Conservation (phyloP, 1,284 basidiomycete genomes). For the Fomitopsis schrenkii region DNA sequence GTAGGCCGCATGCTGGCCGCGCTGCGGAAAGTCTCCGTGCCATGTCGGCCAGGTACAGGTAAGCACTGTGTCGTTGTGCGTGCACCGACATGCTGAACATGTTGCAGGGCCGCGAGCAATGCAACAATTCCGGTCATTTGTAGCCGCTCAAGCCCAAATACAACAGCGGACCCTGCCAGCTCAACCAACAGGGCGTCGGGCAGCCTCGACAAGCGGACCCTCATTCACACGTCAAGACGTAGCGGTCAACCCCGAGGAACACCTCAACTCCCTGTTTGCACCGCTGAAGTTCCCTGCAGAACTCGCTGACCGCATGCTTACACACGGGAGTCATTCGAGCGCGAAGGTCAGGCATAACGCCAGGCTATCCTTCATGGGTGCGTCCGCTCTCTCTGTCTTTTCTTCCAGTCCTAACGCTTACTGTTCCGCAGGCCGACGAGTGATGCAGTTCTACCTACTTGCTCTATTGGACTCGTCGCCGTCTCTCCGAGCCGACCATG, state of each 20-base stretch:
- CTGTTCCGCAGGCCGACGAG: conserved; percentile 57
- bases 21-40: neutral
- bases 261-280: conserved; percentile 48
- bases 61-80: neutral
- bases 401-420: conserved; percentile 1
- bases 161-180: neutral
- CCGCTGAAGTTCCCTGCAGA: conserved; percentile 66
- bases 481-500: conserved; percentile 37
- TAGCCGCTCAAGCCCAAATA: neutral
- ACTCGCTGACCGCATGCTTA: conserved; percentile 66
- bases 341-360: conserved; percentile 66
- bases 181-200: neutral
- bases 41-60: neutral
- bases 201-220: neutral
- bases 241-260: neutral
- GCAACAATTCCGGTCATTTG: neutral
- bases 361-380: conserved; percentile 64
- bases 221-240: neutral
- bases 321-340: conserved; percentile 67
- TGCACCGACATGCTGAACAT: neutral
- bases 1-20: neutral
- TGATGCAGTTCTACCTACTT: conserved; percentile 66
- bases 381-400: neutral
- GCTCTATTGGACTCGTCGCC: conserved; percentile 66
- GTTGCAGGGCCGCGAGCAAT: neutral